These are phyloP conservation scores for Rossbeevera mucosa DNA, from an alignment of 768 basidiomycete genomes.

Conservation along the genomic window DNA sequence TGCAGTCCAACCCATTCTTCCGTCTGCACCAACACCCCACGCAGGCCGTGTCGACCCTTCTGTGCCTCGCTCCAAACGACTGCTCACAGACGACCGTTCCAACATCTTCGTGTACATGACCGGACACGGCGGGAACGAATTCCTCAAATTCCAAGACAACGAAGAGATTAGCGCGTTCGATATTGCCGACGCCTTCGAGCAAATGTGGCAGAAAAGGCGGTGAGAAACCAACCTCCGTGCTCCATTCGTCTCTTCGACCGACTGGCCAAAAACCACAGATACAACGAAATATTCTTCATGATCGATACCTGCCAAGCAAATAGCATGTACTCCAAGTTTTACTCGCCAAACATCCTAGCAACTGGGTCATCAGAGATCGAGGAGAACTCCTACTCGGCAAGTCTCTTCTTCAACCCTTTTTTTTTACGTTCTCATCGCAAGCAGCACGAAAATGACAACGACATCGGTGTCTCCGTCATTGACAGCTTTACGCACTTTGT, in stretches of 20 bases:
- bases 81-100: conserved; percentile 83
- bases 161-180: conserved; percentile 97
- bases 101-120: conserved; percentile 99
- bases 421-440: background rate
- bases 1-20: background rate
- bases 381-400: conserved; percentile 91
- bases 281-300: conserved; percentile 97
- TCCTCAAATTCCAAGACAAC: conserved; percentile 98
- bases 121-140: conserved; percentile 96
- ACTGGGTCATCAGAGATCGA: conserved; percentile 81
- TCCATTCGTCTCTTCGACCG: background rate
- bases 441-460: conserved; percentile 89
- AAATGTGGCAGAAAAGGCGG: conserved; percentile 98
- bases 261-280: conserved; percentile 43
- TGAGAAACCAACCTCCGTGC: conserved; percentile 26
- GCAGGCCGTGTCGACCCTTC: conserved; percentile 80
- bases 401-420: conserved; percentile 21
- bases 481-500: conserved; percentile 92
- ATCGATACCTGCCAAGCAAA: conserved; percentile 98
- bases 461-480: conserved; percentile 93
- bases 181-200: conserved; percentile 96
- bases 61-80: conserved; percentile 86
- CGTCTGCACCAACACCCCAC: background rate
- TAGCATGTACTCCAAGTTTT: conserved; percentile 89
- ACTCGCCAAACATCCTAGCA: conserved; percentile 89